Conservation (phyloP, 345 rosid genomes). For the Salix suchowensis region DNA sequence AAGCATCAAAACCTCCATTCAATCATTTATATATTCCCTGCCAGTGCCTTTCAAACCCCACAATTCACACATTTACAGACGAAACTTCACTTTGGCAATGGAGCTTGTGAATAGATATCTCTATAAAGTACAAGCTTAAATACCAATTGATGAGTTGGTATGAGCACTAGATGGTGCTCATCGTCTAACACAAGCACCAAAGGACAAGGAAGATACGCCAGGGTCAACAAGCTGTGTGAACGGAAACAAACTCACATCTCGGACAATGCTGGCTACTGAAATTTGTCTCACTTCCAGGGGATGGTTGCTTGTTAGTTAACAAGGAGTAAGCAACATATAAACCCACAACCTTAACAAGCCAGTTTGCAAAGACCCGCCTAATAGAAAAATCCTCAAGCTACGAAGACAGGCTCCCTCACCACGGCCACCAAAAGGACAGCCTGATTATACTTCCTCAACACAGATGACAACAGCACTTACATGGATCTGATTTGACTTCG, state of each 20-base stretch:
- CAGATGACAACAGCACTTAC: slow-evolving; percentile 24
- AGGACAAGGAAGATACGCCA: not conserved
- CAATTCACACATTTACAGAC: not conserved
- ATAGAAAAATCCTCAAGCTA: not conserved
- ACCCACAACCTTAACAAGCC: not conserved
- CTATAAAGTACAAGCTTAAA: not conserved
- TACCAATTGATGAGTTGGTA: not conserved
- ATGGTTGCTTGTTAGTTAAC: not conserved
- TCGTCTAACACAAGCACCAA: not conserved
- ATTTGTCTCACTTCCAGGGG: slow-evolving; percentile 2
- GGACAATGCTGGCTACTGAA: not conserved
- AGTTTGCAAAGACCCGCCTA: not conserved
- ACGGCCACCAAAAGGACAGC: not conserved
- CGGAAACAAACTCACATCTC: not conserved
- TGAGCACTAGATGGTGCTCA: not conserved
- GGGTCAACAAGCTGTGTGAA: not conserved
- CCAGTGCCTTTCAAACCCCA: not conserved
- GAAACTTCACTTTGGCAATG: not conserved
- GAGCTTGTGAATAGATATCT: not conserved
- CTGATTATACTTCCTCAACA: not conserved
- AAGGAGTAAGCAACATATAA: not conserved
- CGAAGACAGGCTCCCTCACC: not conserved
- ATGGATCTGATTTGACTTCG: not conserved
- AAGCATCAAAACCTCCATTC: not conserved
- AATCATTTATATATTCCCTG: not conserved